phyloP scores from a whole-genome alignment of 805 yeast species.

The Metschnikowia bowlesiae region DNA sequence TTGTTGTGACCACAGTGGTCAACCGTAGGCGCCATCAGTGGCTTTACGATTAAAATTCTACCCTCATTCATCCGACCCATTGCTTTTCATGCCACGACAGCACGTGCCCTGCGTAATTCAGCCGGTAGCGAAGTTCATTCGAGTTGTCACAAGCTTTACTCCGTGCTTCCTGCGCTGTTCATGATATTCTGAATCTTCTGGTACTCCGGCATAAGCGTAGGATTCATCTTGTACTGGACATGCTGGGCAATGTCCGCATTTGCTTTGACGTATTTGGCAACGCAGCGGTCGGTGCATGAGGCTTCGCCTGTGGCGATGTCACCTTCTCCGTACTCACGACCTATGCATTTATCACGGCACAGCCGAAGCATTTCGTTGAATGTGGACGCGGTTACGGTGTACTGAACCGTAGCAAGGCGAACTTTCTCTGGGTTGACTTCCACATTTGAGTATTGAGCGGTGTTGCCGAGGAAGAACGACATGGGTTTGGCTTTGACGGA shows the following conservation, averaged over 20 bases:
- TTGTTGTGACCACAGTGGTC: no score
- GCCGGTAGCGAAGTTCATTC: no score
- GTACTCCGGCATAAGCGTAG: slow-evolving; percentile 38
- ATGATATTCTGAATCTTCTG: slow-evolving; percentile 20
- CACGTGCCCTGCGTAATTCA: no score
- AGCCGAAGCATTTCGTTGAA: slow-evolving; percentile 47
- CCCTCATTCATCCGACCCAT: no score
- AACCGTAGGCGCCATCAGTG: no score
- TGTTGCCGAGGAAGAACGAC: slow-evolving; percentile 59
- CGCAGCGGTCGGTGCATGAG: slow-evolving; percentile 83
- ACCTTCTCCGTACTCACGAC: slow-evolving; percentile 78
- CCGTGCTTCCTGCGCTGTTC: neutral
- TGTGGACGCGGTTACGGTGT: slow-evolving; percentile 49
- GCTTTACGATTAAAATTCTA: no score
- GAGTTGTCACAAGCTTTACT: no score
- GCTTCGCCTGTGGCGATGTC: slow-evolving; percentile 83
- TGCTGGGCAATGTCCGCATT: slow-evolving; percentile 58
- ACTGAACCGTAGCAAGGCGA: slow-evolving; percentile 63
- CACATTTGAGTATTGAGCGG: slow-evolving; percentile 38
- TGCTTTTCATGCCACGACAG: no score
- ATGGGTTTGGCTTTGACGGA: slow-evolving; percentile 25
- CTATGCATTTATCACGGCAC: slow-evolving; percentile 76
- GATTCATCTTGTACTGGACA: slow-evolving; percentile 27
- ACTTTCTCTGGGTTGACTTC: slow-evolving; percentile 58
- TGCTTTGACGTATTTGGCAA: slow-evolving; percentile 72